phyloP scores from a whole-genome alignment of 495 filamentous ascomycete species.

The Aspergillus wentii region DNA sequence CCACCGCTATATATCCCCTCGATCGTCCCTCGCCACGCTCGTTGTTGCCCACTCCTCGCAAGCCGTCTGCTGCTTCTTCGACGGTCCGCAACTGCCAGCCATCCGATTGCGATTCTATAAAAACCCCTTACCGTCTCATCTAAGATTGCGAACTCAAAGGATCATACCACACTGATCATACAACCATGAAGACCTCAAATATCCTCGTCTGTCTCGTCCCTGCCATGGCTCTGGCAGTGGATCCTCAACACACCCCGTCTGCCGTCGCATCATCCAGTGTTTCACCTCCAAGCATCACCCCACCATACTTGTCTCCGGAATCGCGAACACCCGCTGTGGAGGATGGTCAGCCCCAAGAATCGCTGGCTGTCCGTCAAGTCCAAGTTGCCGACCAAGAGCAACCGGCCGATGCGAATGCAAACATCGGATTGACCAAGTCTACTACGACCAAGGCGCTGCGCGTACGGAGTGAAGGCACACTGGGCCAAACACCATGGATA shows the following conservation, averaged over 20 bases:
- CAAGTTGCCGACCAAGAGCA: background rate
- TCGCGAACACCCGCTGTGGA: too few species aligned
- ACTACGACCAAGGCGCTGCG: slow-evolving; percentile 20
- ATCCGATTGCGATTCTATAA: background rate
- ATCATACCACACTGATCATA: too few species aligned
- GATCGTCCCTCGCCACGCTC: too few species aligned
- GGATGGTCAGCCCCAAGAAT: too few species aligned
- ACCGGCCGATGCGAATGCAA: background rate
- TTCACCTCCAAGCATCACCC: slow-evolving; percentile 20
- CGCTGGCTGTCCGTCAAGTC: too few species aligned
- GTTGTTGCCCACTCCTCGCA: too few species aligned
- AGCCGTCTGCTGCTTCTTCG: slow-evolving; percentile 3
- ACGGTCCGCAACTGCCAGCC: slow-evolving; percentile 1
- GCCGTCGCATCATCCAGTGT: slow-evolving; percentile 16
- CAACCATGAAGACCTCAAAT: slow-evolving; percentile 30
- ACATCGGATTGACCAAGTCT: slow-evolving; percentile 5
- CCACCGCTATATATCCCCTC: too few species aligned
- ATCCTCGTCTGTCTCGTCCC: slow-evolving; percentile 30
- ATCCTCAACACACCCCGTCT: slow-evolving; percentile 14
- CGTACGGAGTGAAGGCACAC: slow-evolving; percentile 39
- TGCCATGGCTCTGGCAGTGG: slow-evolving; percentile 23
- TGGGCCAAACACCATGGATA: slow-evolving; percentile 45
- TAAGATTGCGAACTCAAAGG: too few species aligned
- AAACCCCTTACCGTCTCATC: background rate
- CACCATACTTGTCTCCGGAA: slow-evolving; percentile 24